Evolutionary conservation across 78 protist genomes (phyloP).

Genomic region (Chrysochromulina parva): DNA sequence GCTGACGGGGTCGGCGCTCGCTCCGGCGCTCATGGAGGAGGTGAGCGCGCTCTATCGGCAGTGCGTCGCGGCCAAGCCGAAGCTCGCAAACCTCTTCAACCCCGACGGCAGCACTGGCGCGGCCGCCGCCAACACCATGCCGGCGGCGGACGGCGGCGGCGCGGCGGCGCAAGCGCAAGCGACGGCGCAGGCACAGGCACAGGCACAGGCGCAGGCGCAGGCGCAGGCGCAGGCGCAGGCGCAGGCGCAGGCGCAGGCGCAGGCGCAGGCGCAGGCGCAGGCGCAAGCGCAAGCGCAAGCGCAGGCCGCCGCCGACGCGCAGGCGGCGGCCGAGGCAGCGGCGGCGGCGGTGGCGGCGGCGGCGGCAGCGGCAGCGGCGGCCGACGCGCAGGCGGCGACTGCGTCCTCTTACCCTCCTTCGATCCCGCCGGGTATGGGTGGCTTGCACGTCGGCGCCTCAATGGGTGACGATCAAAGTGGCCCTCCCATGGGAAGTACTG

Average conservation of each 20-base stretch:
- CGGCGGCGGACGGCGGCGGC: not conserved
- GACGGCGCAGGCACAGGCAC: not conserved
- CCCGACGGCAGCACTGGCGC: not conserved
- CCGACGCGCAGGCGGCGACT: not conserved
- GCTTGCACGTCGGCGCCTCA: no score
- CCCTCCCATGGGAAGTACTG: no score
- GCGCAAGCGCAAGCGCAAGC: not conserved
- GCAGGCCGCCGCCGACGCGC: not conserved
- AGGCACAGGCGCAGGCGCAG: not conserved
- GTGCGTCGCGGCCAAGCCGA: slow-evolving; percentile 23
- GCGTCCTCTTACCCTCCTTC: no score
- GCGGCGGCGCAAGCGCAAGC: not conserved
- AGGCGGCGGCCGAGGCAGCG: not conserved
- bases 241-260: not conserved
- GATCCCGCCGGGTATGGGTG: no score
- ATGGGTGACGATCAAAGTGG: no score
- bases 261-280: not conserved
- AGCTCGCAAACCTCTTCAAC: not conserved
- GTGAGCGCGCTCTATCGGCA: not conserved
- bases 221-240: no score
- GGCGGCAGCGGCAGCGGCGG: not conserved
- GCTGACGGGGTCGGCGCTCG: not conserved
- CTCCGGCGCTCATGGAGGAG: not conserved
- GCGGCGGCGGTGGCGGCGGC: not conserved
- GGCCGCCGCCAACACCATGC: not conserved